phyloP scores from a whole-genome alignment of 192 early-diverging fungal species.

The Kappamyces sp. region DNA sequence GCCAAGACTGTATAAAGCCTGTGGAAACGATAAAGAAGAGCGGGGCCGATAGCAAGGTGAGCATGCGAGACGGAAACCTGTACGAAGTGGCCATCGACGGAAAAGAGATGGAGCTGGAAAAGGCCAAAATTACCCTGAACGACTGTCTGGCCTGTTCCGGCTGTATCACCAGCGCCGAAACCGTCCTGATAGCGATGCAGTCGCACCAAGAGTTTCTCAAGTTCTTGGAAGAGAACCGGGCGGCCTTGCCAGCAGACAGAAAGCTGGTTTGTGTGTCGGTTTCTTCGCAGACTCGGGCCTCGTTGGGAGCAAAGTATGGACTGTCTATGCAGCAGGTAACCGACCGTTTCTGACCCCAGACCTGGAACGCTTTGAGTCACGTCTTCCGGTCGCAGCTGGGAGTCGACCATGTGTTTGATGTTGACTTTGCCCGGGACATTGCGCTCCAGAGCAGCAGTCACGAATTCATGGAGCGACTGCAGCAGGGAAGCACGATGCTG shows the following conservation, averaged over 20 bases:
- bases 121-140: slow-evolving; percentile 82
- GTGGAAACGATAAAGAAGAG: slow-evolving; percentile 65
- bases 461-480: slow-evolving; percentile 82
- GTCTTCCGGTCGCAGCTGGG: slow-evolving; percentile 73
- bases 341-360: slow-evolving; percentile 42
- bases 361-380: slow-evolving; percentile 29
- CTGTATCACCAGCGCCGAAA: slow-evolving; percentile 97
- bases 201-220: slow-evolving; percentile 81
- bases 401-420: slow-evolving; percentile 82
- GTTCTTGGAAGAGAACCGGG: slow-evolving; percentile 53
- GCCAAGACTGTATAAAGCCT: slow-evolving; percentile 96
- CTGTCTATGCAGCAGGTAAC: slow-evolving; percentile 64
- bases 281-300: slow-evolving; percentile 84
- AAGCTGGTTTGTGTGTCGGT: slow-evolving; percentile 78
- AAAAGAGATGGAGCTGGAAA: slow-evolving; percentile 71
- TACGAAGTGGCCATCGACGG: slow-evolving; percentile 90
- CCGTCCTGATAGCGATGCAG: slow-evolving; percentile 86
- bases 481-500: slow-evolving; percentile 41
- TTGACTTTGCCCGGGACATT: slow-evolving; percentile 83
- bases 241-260: slow-evolving; percentile 6
- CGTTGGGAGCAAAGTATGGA: slow-evolving; percentile 79
- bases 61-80: slow-evolving; percentile 53
- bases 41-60: slow-evolving; percentile 14
- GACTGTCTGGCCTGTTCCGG: slow-evolving; percentile 99
- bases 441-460: slow-evolving; percentile 72